Base-by-base conservation (phyloP, 2,329 filamentous ascomycete species). In the Dothideomycetes sp. region DNA sequence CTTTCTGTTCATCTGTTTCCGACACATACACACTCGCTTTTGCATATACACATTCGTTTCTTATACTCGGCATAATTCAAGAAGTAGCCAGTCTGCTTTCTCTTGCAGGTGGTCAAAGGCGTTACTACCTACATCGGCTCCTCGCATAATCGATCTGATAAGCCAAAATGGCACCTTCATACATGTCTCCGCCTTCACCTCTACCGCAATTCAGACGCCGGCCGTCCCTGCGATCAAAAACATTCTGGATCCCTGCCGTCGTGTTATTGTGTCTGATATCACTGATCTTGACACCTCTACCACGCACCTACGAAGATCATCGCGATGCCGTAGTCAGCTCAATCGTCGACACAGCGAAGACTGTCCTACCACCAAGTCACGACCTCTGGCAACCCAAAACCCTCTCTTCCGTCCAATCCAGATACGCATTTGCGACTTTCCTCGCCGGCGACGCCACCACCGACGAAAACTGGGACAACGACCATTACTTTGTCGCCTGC, bases 381-480 rank as follows among this genome's bases (percentile, higher is more conserved):
- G 31, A 40, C 22, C 23, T 24, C 17, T 34, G 31, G 35, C 29
- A 34, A 4, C 42, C 34, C 10, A 20, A 24, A 18, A 31, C 24
- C 9, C 24, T 48, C 12, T 30, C 25, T 5, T 32, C 35, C 7
- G 41, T 48, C 25, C 41, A 44, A 19, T 27, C 43, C 15, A 44
- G 44, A 15, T 37, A 58, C 34, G 55, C 55, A 7, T 58, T 52
- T 30, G 53, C 51, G 1, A 58, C 55, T 4, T 56, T 57, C 34
- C 43, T 56, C 4, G 49, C 52, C 9, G 47, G 44, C 16, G 51
- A 48, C 17, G 35, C 44, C 22, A 44, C 48, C 22, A 44, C 46
- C 8, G 47, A 49, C 27, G 43, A 47, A 10, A 46, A 50, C 27
- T 46, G 45, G 28, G 44, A 45, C 11, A 48, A 59, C 33, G 55